These are phyloP conservation scores for Monilinia aucupariae DNA, from an alignment of 2,329 filamentous ascomycete genomes.

Conservation along the genomic window DNA sequence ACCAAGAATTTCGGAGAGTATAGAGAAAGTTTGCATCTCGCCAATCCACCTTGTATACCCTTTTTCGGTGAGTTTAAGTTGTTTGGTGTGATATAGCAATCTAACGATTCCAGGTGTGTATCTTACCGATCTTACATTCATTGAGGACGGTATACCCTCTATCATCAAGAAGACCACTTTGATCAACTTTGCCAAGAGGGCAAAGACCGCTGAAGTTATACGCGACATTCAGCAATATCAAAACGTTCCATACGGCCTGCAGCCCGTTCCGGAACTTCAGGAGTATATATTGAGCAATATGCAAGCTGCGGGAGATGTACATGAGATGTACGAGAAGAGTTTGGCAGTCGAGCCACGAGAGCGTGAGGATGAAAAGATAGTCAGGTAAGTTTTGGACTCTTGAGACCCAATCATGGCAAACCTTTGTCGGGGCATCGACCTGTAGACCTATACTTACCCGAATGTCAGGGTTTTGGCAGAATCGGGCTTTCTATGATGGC, in stretches of 20 bases:
- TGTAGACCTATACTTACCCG: constrained; percentile 29
- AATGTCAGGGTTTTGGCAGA: constrained; percentile 52
- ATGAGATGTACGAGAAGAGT: constrained; percentile 99
- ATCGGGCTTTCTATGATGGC: constrained; percentile 50
- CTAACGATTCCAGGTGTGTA: constrained; percentile 66
- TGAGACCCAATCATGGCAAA: constrained; percentile 2
- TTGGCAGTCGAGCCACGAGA: constrained; percentile 89
- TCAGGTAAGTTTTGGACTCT: constrained; percentile 53
- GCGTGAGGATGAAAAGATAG: constrained; percentile 98
- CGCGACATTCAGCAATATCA: constrained; percentile 98
- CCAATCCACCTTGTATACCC: constrained; percentile 94
- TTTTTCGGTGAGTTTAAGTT: constrained; percentile 71
- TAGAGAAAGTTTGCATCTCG: constrained; percentile 82
- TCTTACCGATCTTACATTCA: constrained; percentile 94
- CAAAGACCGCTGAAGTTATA: constrained; percentile 97
- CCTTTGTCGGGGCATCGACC: not conserved
- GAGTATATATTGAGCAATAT: constrained; percentile 97
- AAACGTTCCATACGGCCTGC: constrained; percentile 90
- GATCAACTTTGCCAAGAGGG: constrained; percentile 97
- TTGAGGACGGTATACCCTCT: constrained; percentile 95
- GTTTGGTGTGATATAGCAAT: not conserved
- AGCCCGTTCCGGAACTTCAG: constrained; percentile 84
- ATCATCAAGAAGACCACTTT: constrained; percentile 93
- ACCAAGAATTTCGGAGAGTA: constrained; percentile 99
- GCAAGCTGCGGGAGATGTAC: constrained; percentile 89